Percentiles rank a stretch among this genome's conserved stretches.
phyloP scores from a whole-genome alignment of 1,284 basidiomycete genomes.

The Dichomitus squalens region DNA sequence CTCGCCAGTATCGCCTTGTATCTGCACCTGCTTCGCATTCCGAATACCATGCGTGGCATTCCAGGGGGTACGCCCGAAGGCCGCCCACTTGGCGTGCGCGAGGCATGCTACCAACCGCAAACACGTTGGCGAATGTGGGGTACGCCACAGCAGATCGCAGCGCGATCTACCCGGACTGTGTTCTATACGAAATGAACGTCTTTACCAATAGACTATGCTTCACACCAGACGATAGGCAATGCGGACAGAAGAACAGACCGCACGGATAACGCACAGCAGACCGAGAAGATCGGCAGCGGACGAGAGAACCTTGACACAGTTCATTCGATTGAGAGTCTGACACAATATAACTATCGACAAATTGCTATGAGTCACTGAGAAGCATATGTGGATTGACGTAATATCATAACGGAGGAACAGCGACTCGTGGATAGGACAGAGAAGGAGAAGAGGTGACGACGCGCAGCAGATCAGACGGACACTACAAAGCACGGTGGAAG shows the following conservation, averaged over 20 bases:
- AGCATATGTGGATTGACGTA: not conserved
- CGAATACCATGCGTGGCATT: not conserved
- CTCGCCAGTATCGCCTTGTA: not conserved
- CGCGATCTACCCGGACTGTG: not conserved
- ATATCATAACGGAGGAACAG: conserved; percentile 7
- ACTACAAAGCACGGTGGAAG: conserved; percentile 22
- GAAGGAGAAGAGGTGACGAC: conserved; percentile 2
- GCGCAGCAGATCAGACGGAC: conserved; percentile 17
- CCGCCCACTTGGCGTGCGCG: not conserved
- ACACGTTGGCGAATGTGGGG: not conserved
- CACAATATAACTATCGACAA: not conserved
- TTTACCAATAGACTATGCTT: too few relatives aligned
- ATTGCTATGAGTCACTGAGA: conserved; percentile 1
- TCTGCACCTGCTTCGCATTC: not conserved
- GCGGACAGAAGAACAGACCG: too few relatives aligned
- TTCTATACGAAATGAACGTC: too few relatives aligned
- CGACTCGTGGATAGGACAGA: not conserved
- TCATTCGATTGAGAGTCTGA: not conserved
- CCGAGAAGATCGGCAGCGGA: not conserved
- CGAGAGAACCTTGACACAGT: too few relatives aligned
- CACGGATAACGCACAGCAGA: too few relatives aligned
- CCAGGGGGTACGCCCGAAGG: not conserved
- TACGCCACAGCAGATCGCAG: not conserved
- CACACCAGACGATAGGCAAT: too few relatives aligned
- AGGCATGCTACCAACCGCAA: not conserved